These are phyloP conservation scores for Hypoxylon sp. DNA, from an alignment of 2,329 filamentous ascomycete species.

Conservation along the genomic window DNA sequence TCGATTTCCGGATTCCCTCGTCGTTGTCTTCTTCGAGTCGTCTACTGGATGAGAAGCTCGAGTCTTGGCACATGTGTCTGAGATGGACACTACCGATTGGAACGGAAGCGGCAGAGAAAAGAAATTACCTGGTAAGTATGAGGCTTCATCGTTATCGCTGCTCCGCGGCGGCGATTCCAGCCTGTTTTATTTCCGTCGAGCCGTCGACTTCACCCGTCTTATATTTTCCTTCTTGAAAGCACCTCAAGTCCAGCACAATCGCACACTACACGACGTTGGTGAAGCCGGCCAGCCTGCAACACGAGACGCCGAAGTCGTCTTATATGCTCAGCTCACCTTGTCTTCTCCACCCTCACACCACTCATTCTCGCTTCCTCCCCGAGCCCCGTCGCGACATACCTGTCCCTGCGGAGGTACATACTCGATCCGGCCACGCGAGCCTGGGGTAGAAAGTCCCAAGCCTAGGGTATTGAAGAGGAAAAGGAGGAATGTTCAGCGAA, in stretches of 20 bases:
- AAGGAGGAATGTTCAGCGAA: constrained; percentile 21
- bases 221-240: no score
- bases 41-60: no score
- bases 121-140: constrained; percentile 43
- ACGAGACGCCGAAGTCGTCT: constrained; percentile 1
- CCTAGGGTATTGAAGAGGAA: constrained; percentile 2
- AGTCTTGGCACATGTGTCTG: no score
- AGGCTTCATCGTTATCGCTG: constrained; percentile 41
- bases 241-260: background rate
- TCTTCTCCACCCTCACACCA: background rate
- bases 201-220: constrained; percentile 7
- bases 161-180: background rate
- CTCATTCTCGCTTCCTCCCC: no score
- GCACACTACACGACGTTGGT: constrained; percentile 1
- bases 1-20: no score
- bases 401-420: constrained; percentile 14
- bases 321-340: no score
- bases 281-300: background rate
- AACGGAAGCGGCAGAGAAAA: no score
- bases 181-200: background rate
- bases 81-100: background rate
- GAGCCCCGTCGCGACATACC: background rate
- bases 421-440: constrained; percentile 2
- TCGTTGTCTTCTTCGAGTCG: background rate
- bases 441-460: background rate